These are phyloP conservation scores for Cryphonectria radicalis DNA, from an alignment of 2,329 filamentous ascomycete species.

Conservation along the genomic window DNA sequence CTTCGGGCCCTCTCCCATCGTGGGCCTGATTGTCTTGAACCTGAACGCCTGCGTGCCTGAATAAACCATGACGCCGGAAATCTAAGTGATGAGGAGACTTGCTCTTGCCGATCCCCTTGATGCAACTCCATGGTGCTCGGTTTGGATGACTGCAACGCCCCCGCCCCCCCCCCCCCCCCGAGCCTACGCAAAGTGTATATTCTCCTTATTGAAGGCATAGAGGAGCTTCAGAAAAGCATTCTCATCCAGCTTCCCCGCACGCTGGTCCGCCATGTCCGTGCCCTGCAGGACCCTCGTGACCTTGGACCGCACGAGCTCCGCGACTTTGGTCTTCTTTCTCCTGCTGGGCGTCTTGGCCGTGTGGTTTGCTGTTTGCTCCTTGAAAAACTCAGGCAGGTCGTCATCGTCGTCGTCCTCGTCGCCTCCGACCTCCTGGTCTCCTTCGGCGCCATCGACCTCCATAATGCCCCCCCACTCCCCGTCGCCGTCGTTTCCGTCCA, in stretches of 20 bases:
- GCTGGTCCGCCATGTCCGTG: constrained; percentile 79
- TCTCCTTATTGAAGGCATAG: constrained; percentile 84
- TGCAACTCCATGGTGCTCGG: not conserved
- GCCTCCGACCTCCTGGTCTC: constrained; percentile 51
- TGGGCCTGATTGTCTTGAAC: constrained; percentile 13
- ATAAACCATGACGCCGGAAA: constrained; percentile 17
- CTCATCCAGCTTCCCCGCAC: constrained; percentile 87
- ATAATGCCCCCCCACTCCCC: constrained; percentile 55
- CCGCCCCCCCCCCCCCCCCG: too few species aligned
- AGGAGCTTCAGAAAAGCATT: constrained; percentile 86
- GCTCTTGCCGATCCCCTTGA: not conserved
- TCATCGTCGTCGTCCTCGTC: constrained; percentile 71
- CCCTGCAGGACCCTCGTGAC: constrained; percentile 83
- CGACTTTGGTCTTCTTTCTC: constrained; percentile 79
- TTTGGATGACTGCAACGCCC: not conserved
- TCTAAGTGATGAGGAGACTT: not conserved
- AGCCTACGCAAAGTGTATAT: constrained; percentile 81
- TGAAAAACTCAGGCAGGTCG: constrained; percentile 83
- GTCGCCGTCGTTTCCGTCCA: constrained; percentile 43
- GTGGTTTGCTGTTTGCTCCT: constrained; percentile 50
- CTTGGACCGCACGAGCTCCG: constrained; percentile 83
- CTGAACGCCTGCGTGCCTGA: constrained; percentile 26
- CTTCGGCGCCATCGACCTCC: constrained; percentile 51
- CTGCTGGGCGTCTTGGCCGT: constrained; percentile 65
- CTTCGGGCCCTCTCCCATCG: not conserved